phyloP scores from a whole-genome alignment of 208 protist genomes.

The Tritrichomonas foetus region DNA sequence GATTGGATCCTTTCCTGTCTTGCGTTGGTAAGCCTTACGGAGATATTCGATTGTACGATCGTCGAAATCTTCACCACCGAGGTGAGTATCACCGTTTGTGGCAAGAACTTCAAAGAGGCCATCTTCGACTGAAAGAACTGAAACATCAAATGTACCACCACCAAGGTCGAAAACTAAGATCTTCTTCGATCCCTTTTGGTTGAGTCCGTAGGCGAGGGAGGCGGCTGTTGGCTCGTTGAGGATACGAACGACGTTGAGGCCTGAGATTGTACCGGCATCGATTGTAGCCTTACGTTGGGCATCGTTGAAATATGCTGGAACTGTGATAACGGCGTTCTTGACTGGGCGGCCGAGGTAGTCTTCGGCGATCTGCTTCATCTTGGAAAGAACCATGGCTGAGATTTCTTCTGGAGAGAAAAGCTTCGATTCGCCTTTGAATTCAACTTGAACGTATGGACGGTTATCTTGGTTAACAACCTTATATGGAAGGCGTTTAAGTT shows the following conservation, averaged over 20 bases:
- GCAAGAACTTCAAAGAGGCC: constrained; percentile 78
- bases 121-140: constrained; percentile 94
- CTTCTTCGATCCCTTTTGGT: constrained; percentile 60
- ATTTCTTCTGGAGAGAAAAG: constrained; percentile 79
- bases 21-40: constrained; percentile 84
- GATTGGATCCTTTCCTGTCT: constrained; percentile 70
- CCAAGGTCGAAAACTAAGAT: constrained; percentile 86
- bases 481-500: constrained; percentile 94
- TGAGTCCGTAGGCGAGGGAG: constrained; percentile 96
- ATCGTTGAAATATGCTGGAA: constrained; percentile 98
- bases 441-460: constrained; percentile 70
- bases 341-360: constrained; percentile 80
- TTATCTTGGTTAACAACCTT: constrained; percentile 64
- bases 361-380: constrained; percentile 87
- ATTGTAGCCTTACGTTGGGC: constrained; percentile 79
- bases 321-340: constrained; percentile 84
- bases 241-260: constrained; percentile 93
- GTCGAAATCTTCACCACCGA: constrained; percentile 77
- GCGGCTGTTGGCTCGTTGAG: constrained; percentile 99
- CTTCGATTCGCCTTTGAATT: constrained; percentile 71
- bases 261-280: constrained; percentile 76
- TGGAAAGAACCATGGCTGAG: constrained; percentile 76
- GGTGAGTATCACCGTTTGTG: constrained; percentile 96
- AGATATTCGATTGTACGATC: constrained; percentile 92
- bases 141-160: constrained; percentile 95